These are phyloP conservation scores for Lycium ferocissimum DNA, from an alignment of 257 asterid genomes.

Conservation along the genomic window DNA sequence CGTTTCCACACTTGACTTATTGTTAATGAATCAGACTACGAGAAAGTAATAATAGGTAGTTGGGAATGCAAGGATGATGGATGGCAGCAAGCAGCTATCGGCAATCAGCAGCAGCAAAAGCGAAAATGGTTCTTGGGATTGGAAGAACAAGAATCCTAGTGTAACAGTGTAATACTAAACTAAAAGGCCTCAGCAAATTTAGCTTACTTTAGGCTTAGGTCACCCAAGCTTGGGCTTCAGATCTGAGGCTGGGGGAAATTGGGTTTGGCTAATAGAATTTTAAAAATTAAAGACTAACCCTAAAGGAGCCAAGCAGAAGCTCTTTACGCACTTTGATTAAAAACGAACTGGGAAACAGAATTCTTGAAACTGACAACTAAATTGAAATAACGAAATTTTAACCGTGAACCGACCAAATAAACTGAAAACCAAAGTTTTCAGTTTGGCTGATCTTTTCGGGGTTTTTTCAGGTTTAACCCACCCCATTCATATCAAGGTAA, in stretches of 20 bases:
- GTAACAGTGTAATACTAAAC: not conserved
- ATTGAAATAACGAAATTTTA: too few relatives aligned
- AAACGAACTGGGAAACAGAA: not conserved
- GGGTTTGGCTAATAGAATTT: not conserved
- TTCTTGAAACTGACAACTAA: not conserved
- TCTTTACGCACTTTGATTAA: not conserved
- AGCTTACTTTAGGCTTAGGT: not conserved
- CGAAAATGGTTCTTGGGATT: not conserved
- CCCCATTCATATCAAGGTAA: not conserved
- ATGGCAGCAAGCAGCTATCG: constrained; percentile 13
- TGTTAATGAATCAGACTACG: not conserved
- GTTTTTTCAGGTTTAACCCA: not conserved
- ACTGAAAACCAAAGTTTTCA: not conserved
- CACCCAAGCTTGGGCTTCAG: constrained; percentile 9
- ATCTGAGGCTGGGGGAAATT: not conserved
- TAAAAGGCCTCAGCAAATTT: not conserved
- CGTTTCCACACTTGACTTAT: too few relatives aligned
- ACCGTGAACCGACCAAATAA: not conserved
- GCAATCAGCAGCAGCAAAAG: not conserved
- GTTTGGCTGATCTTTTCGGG: too few relatives aligned
- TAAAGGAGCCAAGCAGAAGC: not conserved
- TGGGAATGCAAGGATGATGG: not conserved
- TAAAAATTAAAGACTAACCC: not conserved
- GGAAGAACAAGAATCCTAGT: not conserved
- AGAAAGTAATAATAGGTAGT: not conserved